Base-by-base conservation (phyloP, 768 basidiomycete species). In the Gloeostereum incarnatum region DNA sequence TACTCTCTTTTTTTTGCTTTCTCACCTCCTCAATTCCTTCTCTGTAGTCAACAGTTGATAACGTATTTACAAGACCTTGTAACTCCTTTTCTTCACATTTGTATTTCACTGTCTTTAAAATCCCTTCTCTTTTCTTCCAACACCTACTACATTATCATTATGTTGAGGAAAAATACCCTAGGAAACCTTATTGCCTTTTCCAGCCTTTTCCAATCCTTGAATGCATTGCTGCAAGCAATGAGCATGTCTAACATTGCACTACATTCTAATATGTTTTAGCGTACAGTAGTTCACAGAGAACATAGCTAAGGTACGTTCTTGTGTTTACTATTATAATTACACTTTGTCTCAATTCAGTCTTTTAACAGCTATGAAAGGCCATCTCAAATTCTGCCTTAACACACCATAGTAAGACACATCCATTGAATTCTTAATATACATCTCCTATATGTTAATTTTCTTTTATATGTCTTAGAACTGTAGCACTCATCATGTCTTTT, bases 251-350 rank as follows among this genome's bases (percentile, higher is more conserved):
- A 66, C 48, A 68, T 88, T 20, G 61, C 74, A 1, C 62, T 88
- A 1, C 83, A 87, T 57, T 75, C 73, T 1, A 71, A 65, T 50
- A 77, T 81, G 78, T 81, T 80, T n/a, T 51, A n/a, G n/a, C n/a
- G 73, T 75, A 1, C 71, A 74, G 41, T 71, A 73, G 24, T 73
- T 75, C 23, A 73, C 76, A 4, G 75, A 83, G 56, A 83, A 82
- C 49, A 76, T 85, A 58, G 81, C 80, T 29, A 83, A 86, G 72
- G 83, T 83, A 29, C 40, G 60, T 51, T 19, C 30, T 2, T 4
- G n/a, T n/a, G n/a, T 23, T 8, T 16, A n/a, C 23, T 18, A 27
- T 41, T 30, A 31, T 19, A 9, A 9, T 26, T 3, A 3, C 33
- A 4, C 11, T 13, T 9, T 29, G 8, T 29, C 14, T 14, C 14